A percentile compares a stretch with the other conserved stretches of the same genome.
Evolutionary conservation across 345 rosid genomes (phyloP).

Genomic region (Salix dunnii): DNA sequence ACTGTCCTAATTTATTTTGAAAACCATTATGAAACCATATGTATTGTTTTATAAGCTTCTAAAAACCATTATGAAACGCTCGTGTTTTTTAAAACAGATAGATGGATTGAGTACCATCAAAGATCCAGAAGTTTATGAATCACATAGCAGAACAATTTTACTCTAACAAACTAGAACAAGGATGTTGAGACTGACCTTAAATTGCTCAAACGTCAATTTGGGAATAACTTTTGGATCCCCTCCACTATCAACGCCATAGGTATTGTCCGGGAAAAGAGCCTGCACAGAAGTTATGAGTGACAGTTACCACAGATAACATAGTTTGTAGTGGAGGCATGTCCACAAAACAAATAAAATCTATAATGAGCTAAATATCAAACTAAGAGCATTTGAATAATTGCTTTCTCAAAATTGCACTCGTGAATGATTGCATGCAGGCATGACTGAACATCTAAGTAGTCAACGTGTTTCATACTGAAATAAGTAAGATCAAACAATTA

Average conservation of each 20-base stretch:
- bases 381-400: not conserved
- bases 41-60: not conserved
- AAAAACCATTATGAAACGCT: not conserved
- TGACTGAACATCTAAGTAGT: not conserved
- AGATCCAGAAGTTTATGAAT: not conserved
- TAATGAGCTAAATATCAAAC: not conserved
- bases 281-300: conserved; percentile 27
- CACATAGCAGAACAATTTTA: not conserved
- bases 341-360: not conserved
- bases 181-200: conserved; percentile 48
- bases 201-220: conserved; percentile 78
- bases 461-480: not conserved
- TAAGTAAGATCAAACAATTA: not conserved
- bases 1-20: not conserved
- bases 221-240: conserved; percentile 94
- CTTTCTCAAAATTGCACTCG: not conserved
- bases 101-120: not conserved
- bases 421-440: not conserved
- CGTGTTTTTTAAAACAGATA: not conserved
- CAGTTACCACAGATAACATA: conserved; percentile 18
- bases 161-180: not conserved
- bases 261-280: conserved; percentile 89
- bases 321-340: not conserved
- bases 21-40: not conserved
- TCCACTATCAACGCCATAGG: conserved; percentile 97